A percentile compares a stretch with the other conserved stretches of the same genome.
phyloP scores from a whole-genome alignment of 2,329 filamentous ascomycete genomes.

The Onygenales sp. region DNA sequence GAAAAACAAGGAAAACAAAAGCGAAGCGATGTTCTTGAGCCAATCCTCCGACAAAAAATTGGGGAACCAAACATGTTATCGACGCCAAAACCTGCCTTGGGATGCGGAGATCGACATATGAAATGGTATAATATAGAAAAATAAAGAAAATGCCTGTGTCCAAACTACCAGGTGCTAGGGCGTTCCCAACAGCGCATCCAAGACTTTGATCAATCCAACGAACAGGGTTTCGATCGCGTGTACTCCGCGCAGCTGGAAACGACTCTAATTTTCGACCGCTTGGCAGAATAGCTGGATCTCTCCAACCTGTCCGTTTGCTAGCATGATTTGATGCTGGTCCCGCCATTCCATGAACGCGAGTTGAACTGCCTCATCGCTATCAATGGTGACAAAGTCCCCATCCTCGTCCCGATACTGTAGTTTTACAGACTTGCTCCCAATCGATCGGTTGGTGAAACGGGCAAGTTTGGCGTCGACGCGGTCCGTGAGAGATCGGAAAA shows the following conservation, averaged over 20 bases:
- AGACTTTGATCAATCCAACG: neutral
- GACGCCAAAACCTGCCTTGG: constrained; percentile 19
- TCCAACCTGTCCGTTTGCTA: constrained; percentile 60
- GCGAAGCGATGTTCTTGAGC: neutral
- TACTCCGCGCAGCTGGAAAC: neutral
- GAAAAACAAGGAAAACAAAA: constrained; percentile 11
- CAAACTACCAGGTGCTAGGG: too few relatives aligned
- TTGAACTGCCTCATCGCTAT: constrained; percentile 92
- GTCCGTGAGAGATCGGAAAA: constrained; percentile 86
- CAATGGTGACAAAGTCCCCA: constrained; percentile 84
- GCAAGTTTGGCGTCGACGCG: constrained; percentile 93
- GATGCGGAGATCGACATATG: neutral
- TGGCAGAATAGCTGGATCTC: constrained; percentile 83
- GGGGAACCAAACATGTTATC: constrained; percentile 9
- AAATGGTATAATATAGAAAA: constrained; percentile 9
- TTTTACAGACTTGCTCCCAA: constrained; percentile 72
- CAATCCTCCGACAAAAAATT: constrained; percentile 22
- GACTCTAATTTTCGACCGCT: constrained; percentile 32
- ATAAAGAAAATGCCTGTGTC: neutral
- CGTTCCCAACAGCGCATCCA: neutral
- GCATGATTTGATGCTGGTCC: constrained; percentile 57
- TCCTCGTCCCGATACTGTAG: constrained; percentile 88
- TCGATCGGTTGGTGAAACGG: constrained; percentile 73
- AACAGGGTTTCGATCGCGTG: neutral
- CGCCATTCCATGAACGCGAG: constrained; percentile 93